A percentile compares a stretch with the other conserved stretches of the same genome.
Evolutionary conservation across 768 basidiomycete species (phyloP).

Genomic region (Tulasnella sp.): DNA sequence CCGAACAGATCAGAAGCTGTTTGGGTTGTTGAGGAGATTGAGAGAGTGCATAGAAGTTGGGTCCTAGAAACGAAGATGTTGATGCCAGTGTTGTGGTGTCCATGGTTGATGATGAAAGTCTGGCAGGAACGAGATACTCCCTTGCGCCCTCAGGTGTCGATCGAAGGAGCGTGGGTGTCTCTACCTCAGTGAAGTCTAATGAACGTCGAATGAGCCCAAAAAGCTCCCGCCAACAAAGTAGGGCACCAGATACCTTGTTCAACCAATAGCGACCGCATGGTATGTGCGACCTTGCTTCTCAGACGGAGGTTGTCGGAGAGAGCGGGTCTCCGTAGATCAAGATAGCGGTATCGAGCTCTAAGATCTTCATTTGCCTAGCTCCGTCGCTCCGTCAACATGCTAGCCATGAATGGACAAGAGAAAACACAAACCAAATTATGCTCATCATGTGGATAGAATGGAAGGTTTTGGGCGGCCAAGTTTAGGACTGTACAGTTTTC

Average conservation of each 20-base stretch:
- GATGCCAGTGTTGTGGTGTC: constrained; percentile 16
- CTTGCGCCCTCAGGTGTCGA: constrained; percentile 92
- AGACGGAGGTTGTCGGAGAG: constrained; percentile 71
- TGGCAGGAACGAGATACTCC: constrained; percentile 83
- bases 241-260: constrained; percentile 43
- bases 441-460: constrained; percentile 75
- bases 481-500: constrained; percentile 64
- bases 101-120: constrained; percentile 28
- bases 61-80: constrained; percentile 19
- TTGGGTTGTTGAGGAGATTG: constrained; percentile 97
- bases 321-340: constrained; percentile 70
- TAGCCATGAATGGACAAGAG: not conserved
- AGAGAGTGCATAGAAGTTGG: constrained; percentile 73
- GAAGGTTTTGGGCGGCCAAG: constrained; percentile 53
- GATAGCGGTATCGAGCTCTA: constrained; percentile 72
- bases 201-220: not conserved
- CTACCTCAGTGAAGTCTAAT: constrained; percentile 81
- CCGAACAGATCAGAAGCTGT: constrained; percentile 83
- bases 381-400: constrained; percentile 2
- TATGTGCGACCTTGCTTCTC: constrained; percentile 70
- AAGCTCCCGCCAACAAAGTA: not conserved
- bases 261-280: constrained; percentile 61
- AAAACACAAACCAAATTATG: constrained; percentile 52
- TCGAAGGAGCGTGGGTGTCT: constrained; percentile 82
- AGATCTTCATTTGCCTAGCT: constrained; percentile 74